Conservation (phyloP, 2,329 filamentous ascomycete species). For the Ophiosphaerella korrae region DNA sequence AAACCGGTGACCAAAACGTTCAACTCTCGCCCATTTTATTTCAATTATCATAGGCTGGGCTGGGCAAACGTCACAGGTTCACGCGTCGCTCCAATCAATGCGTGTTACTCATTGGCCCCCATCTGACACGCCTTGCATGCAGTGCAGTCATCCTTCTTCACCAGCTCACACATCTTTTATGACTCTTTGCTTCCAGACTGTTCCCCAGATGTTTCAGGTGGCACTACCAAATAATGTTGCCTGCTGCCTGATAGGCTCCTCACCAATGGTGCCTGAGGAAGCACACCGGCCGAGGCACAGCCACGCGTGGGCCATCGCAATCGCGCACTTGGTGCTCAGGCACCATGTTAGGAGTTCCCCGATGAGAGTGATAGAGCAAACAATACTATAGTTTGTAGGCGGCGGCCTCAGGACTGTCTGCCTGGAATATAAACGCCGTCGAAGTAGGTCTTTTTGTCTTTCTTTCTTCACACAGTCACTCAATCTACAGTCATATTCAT, state of each 20-base stretch:
- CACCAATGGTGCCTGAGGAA: slow-evolving; percentile 31
- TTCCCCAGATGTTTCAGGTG: slow-evolving; percentile 4
- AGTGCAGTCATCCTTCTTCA: slow-evolving; percentile 15
- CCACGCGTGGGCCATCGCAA: slow-evolving; percentile 40
- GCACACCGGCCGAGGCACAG: slow-evolving; percentile 26
- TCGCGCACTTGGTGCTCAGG: slow-evolving; percentile 28
- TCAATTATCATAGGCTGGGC: slow-evolving; percentile 29
- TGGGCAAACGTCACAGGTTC: slow-evolving; percentile 18
- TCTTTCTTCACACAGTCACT: slow-evolving; percentile 12
- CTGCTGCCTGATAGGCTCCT: slow-evolving; percentile 25
- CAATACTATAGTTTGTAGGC: slow-evolving; percentile 16
- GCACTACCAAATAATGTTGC: slow-evolving; percentile 17
- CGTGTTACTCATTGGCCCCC: slow-evolving; percentile 22
- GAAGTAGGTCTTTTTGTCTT: slow-evolving; percentile 12
- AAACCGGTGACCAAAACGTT: slow-evolving; percentile 33
- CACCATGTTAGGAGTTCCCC: slow-evolving; percentile 35
- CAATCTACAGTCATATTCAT: slow-evolving; percentile 19
- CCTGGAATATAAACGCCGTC: slow-evolving; percentile 37
- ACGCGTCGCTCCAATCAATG: slow-evolving; percentile 13
- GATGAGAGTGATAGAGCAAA: slow-evolving; percentile 20
- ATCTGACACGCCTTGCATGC: slow-evolving; percentile 34
- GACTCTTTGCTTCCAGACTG: slow-evolving; percentile 28
- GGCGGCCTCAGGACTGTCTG: slow-evolving; percentile 41
- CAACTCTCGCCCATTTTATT: slow-evolving; percentile 11
- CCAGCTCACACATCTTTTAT: slow-evolving; percentile 13